Base-by-base conservation (phyloP, 305 asterid species). In the Solanum chacoense region DNA sequence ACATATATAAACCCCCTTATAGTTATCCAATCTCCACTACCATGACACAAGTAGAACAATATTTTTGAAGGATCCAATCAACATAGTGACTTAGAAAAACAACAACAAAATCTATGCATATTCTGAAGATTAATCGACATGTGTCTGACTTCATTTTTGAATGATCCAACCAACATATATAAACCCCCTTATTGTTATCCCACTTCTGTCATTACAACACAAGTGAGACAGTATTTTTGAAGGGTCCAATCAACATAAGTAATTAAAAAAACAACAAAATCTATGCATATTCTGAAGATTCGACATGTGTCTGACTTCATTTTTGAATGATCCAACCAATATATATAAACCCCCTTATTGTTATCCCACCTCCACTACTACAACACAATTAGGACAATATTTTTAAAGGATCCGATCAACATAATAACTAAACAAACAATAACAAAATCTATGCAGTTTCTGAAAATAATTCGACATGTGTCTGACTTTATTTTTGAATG, bases 171-270 rank as follows among this genome's bases (percentile, higher is more conserved):
- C 7, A 42, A 13, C n/a, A 6, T 24, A 6, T 24, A 67, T 24
- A n/a, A 36, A 18, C 26, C 26, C 67, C 26, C 2, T 59, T 59
- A 59, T 59, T 20, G 2, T 0, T 26, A 69, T 0, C 72, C 8
- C 16, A 29, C 34, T 9, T 11, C 5, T 0, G 1, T 0, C 0
- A 26, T 0, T 69, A 1, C 34, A 3, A 16, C n/a, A 73, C 3
- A 10, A 4, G n/a, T n/a, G n/a, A n/a, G n/a, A n/a, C n/a, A n/a
- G n/a, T n/a, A n/a, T n/a, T n/a, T n/a, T n/a, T n/a, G 24, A 18
- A 55, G 24, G 11, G 0, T 55, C 5, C n/a, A 0, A 50, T 50
- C n/a, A 50, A 16, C n/a, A 6, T 1, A 16, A 3, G n/a, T n/a
- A n/a, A n/a, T n/a, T n/a, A 24, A 26, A 26, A 9, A 1, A 10